Conservation (phyloP, 1,284 basidiomycete genomes). For the Sporisorium graminicola region DNA sequence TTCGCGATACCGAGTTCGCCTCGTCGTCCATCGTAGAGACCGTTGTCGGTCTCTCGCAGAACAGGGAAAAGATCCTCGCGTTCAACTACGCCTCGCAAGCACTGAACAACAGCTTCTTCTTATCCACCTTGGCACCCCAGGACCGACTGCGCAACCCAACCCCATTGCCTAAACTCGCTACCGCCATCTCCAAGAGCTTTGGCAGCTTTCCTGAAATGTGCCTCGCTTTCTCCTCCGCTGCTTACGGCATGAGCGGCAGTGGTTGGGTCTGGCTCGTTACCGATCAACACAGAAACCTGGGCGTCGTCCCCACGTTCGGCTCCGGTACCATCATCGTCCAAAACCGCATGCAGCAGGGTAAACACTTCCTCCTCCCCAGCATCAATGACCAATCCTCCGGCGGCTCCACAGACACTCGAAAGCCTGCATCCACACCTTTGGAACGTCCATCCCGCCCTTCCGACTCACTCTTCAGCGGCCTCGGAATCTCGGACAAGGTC, state of each 20-base stretch:
- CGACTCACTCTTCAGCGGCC: conserved; percentile 35
- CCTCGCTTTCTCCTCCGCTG: conserved; percentile 81
- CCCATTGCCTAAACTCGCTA: conserved; percentile 71
- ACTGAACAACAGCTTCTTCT: conserved; percentile 95
- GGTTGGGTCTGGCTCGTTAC: conserved; percentile 91
- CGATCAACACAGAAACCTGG: conserved; percentile 77
- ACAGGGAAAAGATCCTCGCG: conserved; percentile 77
- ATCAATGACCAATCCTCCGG: conserved; percentile 56
- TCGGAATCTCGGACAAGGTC: conserved; percentile 49
- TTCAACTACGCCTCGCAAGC: conserved; percentile 94
- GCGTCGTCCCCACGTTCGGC: conserved; percentile 86
- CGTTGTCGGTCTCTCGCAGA: conserved; percentile 78
- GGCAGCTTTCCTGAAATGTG: conserved; percentile 80
- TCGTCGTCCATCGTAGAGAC: conserved; percentile 79
- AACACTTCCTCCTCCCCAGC: conserved; percentile 51
- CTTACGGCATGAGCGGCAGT: conserved; percentile 79
- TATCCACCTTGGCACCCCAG: conserved; percentile 76
- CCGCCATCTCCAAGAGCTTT: conserved; percentile 74
- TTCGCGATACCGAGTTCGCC: conserved; percentile 75
- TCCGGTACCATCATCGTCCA: conserved; percentile 86
- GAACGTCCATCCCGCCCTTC: conserved; percentile 29
- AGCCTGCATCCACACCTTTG: conserved; percentile 60
- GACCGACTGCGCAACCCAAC: conserved; percentile 37
- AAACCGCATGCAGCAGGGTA: conserved; percentile 57
- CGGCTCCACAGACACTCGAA: conserved; percentile 29